A percentile compares a stretch with the other conserved stretches of the same genome.
Conservation (phyloP, 345 rosid species). For the Euphorbia lathyris region DNA sequence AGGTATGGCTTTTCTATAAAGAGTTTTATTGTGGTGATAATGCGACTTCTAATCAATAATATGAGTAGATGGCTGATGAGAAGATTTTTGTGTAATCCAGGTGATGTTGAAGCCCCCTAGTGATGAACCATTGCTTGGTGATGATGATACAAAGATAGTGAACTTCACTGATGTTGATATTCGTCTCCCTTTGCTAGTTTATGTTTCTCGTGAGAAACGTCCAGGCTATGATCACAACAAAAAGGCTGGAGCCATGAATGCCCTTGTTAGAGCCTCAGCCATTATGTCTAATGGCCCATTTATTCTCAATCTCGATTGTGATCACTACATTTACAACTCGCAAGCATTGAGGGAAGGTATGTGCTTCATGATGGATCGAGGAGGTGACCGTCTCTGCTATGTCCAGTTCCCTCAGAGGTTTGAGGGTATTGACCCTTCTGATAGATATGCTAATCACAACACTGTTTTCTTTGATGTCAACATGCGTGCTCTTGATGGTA, state of each 20-base stretch:
- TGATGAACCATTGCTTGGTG: constrained; percentile 79
- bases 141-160: constrained; percentile 57
- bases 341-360: constrained; percentile 94
- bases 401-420: constrained; percentile 98
- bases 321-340: constrained; percentile 95
- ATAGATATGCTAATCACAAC: constrained; percentile 95
- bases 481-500: constrained; percentile 99
- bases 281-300: constrained; percentile 97
- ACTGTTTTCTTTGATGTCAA: constrained; percentile 98
- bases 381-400: constrained; percentile 89
- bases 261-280: constrained; percentile 95
- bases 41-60: neutral
- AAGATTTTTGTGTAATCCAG: constrained; percentile 34
- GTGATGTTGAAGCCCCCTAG: constrained; percentile 99
- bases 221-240: constrained; percentile 99
- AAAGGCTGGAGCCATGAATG: constrained; percentile 99
- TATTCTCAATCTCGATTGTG: constrained; percentile 96
- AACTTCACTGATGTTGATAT: constrained; percentile 85
- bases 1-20: constrained; percentile 42
- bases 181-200: constrained; percentile 94
- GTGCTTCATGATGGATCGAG: constrained; percentile 99
- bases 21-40: neutral
- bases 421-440: constrained; percentile 98
- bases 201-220: constrained; percentile 97
- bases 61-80: neutral